Evolutionary conservation across 768 basidiomycete genomes (phyloP).

Genomic region (Kwoniella sp.): DNA sequence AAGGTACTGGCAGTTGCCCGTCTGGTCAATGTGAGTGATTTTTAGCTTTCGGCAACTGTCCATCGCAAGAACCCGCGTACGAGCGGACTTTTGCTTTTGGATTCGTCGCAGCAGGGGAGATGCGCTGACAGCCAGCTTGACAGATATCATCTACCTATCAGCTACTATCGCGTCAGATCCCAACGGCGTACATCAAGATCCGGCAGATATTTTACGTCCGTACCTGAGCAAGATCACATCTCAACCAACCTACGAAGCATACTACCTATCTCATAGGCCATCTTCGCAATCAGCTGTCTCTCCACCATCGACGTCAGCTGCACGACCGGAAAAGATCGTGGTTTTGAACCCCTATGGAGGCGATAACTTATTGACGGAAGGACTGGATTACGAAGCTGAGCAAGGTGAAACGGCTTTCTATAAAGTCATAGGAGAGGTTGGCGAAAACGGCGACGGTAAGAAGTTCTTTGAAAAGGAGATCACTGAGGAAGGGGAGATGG

Average conservation of each 20-base stretch:
- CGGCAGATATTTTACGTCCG: constrained; percentile 34
- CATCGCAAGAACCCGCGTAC: not conserved
- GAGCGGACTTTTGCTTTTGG: no score
- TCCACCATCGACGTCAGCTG: not conserved
- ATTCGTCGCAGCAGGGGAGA: not conserved
- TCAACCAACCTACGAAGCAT: constrained; percentile 24
- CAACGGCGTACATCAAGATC: not conserved
- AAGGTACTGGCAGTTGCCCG: constrained; percentile 55
- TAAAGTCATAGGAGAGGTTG: constrained; percentile 33
- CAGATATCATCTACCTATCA: constrained; percentile 28
- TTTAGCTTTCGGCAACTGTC: no score
- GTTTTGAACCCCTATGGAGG: constrained; percentile 30
- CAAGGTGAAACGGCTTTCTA: constrained; percentile 47
- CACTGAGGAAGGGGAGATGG: constrained; percentile 32
- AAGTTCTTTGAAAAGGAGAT: constrained; percentile 48
- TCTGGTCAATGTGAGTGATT: constrained; percentile 52
- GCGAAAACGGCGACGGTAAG: constrained; percentile 18
- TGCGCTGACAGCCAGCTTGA: constrained; percentile 4
- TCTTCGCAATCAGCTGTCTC: constrained; percentile 11
- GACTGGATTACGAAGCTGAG: constrained; percentile 52
- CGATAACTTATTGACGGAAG: constrained; percentile 42
- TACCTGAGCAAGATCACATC: constrained; percentile 23
- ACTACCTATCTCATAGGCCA: constrained; percentile 25
- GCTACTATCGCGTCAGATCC: not conserved
- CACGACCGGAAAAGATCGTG: constrained; percentile 4